Percentiles rank a stretch among this genome's conserved stretches.
These are phyloP conservation scores for Ogataea minuta DNA, from an alignment of 805 yeast genomes.

Conservation along the genomic window DNA sequence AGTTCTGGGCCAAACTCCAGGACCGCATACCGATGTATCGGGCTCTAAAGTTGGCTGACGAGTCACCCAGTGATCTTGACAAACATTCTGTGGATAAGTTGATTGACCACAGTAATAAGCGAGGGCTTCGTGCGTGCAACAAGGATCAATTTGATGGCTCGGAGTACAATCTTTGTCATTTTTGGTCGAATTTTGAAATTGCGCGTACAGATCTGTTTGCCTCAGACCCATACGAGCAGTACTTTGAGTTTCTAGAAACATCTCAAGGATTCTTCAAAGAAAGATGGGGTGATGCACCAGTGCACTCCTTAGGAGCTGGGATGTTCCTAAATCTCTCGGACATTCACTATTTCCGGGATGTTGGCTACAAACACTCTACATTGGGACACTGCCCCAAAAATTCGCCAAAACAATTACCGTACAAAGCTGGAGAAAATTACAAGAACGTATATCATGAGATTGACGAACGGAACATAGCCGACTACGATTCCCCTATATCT, in stretches of 20 bases:
- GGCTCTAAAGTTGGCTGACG: slow-evolving; percentile 18
- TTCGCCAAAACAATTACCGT: slow-evolving; percentile 52
- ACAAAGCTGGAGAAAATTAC: slow-evolving; percentile 35
- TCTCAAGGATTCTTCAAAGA: slow-evolving; percentile 85
- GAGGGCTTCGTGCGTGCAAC: slow-evolving; percentile 31
- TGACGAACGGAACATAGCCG: slow-evolving; percentile 39
- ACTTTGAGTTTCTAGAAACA: slow-evolving; percentile 64
- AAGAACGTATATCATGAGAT: slow-evolving; percentile 32
- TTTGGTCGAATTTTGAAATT: slow-evolving; percentile 93
- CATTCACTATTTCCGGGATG: slow-evolving; percentile 87
- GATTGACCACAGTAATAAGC: slow-evolving; percentile 37
- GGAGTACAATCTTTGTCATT: slow-evolving; percentile 78
- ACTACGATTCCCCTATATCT: slow-evolving; percentile 24
- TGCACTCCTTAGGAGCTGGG: slow-evolving; percentile 84
- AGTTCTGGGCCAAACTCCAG: slow-evolving; percentile 29
- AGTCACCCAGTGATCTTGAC: slow-evolving; percentile 25
- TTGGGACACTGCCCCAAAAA: slow-evolving; percentile 82
- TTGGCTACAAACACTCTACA: slow-evolving; percentile 83
- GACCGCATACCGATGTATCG: slow-evolving; percentile 26
- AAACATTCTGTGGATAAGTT: slow-evolving; percentile 37
- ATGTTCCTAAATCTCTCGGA: slow-evolving; percentile 66
- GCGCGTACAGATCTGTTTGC: slow-evolving; percentile 77
- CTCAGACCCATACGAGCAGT: slow-evolving; percentile 60
- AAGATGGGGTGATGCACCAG: slow-evolving; percentile 98
- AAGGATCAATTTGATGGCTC: slow-evolving; percentile 64